phyloP scores from a whole-genome alignment of 2,329 filamentous ascomycete species.

The Exophiala dermatitidis region DNA sequence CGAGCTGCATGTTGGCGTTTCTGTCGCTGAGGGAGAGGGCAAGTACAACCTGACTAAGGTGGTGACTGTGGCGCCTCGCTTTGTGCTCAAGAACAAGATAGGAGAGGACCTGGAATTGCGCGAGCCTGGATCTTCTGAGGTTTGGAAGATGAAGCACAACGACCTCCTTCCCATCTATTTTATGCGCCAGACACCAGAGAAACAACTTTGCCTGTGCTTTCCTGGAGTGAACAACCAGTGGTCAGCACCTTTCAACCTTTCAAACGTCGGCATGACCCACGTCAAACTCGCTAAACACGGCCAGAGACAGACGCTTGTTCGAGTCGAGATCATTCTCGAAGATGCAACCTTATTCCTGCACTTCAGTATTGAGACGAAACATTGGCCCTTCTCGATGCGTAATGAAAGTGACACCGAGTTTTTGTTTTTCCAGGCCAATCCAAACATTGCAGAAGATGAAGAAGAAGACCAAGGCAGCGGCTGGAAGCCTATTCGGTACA shows the following conservation, averaged over 20 bases:
- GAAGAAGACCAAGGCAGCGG: constrained; percentile 65
- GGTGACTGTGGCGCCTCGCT: constrained; percentile 84
- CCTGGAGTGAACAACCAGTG: constrained; percentile 93
- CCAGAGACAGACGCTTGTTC: constrained; percentile 78
- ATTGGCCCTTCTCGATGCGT: constrained; percentile 98
- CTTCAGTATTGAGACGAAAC: constrained; percentile 80
- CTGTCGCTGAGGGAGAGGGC: constrained; percentile 80
- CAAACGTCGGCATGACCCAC: constrained; percentile 84
- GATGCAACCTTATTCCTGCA: constrained; percentile 89
- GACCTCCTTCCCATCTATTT: constrained; percentile 82
- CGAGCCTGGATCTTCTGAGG: constrained; percentile 83
- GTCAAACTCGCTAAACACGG: constrained; percentile 88
- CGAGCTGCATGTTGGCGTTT: constrained; percentile 87
- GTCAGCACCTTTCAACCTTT: constrained; percentile 97
- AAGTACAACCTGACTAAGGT: constrained; percentile 98
- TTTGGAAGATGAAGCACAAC: constrained; percentile 69
- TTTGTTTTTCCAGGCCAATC: constrained; percentile 90
- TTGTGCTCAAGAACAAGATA: constrained; percentile 88
- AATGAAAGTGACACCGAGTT: constrained; percentile 98
- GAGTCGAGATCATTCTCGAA: constrained; percentile 86
- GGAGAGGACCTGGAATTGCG: constrained; percentile 82
- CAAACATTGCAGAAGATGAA: constrained; percentile 86
- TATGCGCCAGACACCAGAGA: constrained; percentile 71
- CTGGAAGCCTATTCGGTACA: constrained; percentile 88
- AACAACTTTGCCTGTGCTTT: constrained; percentile 88